Evolutionary conservation across 2,329 filamentous ascomycete species (phyloP).

Genomic region (Basipetospora chlamydospora): DNA sequence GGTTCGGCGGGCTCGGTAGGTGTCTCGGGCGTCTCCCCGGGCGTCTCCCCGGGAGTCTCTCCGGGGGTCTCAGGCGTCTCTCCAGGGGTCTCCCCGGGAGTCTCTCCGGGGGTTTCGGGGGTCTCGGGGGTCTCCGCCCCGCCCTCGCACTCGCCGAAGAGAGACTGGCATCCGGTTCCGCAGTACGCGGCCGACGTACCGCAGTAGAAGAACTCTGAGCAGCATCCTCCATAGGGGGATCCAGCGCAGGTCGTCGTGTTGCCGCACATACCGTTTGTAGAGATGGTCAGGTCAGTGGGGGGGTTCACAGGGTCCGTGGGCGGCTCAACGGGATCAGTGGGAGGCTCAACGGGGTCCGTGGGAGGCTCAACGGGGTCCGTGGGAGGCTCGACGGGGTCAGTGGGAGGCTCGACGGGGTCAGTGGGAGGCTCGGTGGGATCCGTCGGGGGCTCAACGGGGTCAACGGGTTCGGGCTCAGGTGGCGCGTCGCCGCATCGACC

Average conservation of each 20-base stretch:
- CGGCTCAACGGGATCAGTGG: neutral
- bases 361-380: no score
- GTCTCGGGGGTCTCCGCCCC: no score
- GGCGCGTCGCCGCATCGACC: conserved; percentile 12
- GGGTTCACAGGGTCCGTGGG: no score
- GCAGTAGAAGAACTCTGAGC: conserved; percentile 4
- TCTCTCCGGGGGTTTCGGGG: no score
- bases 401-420: no score
- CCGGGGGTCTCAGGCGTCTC: neutral
- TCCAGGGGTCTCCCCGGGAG: no score
- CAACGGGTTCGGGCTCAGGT: neutral
- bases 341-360: neutral
- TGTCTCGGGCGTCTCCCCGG: neutral
- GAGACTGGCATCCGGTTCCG: neutral
- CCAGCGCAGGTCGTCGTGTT: conserved; percentile 7
- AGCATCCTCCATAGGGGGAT: conserved; percentile 3
- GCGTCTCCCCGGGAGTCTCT: neutral
- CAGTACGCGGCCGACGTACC: conserved; percentile 3
- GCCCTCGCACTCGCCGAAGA: conserved; percentile 5
- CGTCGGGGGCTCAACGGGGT: no score
- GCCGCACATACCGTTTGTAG: conserved; percentile 6
- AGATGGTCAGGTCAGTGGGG: neutral
- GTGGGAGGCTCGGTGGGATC: no score
- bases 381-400: no score
- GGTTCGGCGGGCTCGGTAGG: conserved; percentile 1